Base-by-base conservation (phyloP, 2,329 filamentous ascomycete species). In the Aspergillus versicolor region DNA sequence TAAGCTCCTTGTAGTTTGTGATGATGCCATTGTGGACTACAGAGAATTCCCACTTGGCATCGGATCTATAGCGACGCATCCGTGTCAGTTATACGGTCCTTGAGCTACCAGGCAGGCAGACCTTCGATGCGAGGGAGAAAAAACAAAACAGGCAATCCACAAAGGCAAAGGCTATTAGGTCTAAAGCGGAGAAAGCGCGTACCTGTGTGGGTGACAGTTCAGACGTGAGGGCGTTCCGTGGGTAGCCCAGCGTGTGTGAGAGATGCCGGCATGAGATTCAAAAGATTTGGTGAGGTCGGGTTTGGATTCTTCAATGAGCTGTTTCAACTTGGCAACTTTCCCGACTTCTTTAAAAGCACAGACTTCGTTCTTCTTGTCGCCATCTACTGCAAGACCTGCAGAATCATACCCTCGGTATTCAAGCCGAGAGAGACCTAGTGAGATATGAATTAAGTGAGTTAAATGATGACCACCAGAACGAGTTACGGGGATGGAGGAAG, bases 1-100 rank as follows among this genome's bases (percentile, higher is more conserved):
- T 96, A 70, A 99, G 82, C 81, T 99, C 94, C 85, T 99, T 99
- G 87, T 99, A 99, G 86, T 99, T 99, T 82, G 94, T 99, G 80
- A 99, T 99, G 84, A 99, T 99, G 74, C 94, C 94, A 80, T 99
- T 99, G 88, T 99, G 94, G 61, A 97, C 94, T 69, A 99, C 88
- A 65, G 91, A 85, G 78, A 99, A 99, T 80, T 99, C 90, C 92
- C 93, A 99, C 71, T 81, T 90, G 69, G 89, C 86, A 77, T 99
- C 94, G 65, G 93, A 97, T 78, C 92, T 95, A 65, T 54, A 17
- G 15, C 38, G 13, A 49, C 52, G 34, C 24, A 48, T 38, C 30
- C 9, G 42, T 48, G 27, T 57, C 24, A 57, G 55, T 15, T 38
- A n/a, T 8, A 3, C 11, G 17, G 8, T 22, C 13, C n/a, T 8